Base-by-base conservation (phyloP, 2,329 filamentous ascomycete genomes). In the Penicillium concentricum region DNA sequence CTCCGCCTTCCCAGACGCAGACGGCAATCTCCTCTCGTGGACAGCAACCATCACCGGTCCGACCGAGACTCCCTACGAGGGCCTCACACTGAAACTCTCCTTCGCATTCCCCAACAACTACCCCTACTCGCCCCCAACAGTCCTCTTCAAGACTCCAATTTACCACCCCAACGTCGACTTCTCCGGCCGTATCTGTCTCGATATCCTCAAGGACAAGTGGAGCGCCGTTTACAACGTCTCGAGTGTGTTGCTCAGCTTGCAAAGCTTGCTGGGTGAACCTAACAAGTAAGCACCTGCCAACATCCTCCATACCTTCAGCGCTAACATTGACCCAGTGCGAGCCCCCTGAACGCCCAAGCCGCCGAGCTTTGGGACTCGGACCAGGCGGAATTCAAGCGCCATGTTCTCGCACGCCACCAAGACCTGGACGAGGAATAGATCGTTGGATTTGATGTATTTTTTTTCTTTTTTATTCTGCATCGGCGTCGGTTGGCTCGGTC, bases 111-210 rank as follows among this genome's bases (percentile, higher is more conserved):
- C 93, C 9, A 81, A 84, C 67, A 96, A 93, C 79, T 99, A 99
- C 74, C 94, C 94, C 10, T 97, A 97, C 75, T 85, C 88, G 1
- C 86, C 94, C 22, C 94, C 94, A 0, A 91, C 89, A 2, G 94
- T 99, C 18, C 84, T 96, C 58, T 99, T 97, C 86, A 96, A 92
- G 81, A 99, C 95, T 7, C 94, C 94, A 37, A 97, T 99, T 78
- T 99, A 97, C 82, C 94, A 99, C 76, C 94, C 94, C 52, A 99
- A 99, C 69, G 91, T 99, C 67, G 94, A 99, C 79, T 97, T 99
- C 79, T 92, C 90, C 4, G 94, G 94, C 39, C 86, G 94, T 55
- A 99, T 99, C 76, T 99, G 94, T 75, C 83, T 99, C 59, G 95
- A 99, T 72, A 99, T 99, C 66, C 82, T 99, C 63, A 97, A 97